Base-by-base conservation (phyloP, 331 rosid genomes). In the Rosa hybrid region DNA sequence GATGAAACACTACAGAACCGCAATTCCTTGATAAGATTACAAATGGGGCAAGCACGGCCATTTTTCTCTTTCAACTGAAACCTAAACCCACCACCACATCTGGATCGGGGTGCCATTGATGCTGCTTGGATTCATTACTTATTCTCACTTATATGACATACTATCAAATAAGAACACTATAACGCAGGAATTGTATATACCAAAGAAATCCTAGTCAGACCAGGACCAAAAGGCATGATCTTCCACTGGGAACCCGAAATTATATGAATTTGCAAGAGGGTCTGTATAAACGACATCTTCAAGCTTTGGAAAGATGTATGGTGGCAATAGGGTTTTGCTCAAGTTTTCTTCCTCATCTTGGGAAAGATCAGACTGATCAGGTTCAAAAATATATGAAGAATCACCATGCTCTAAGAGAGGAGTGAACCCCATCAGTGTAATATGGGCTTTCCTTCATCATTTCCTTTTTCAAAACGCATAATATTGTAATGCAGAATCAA, bases 201-300 rank as follows among this genome's bases (percentile, higher is more conserved):
- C 80, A 74, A 30, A 27, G 4, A 3, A 65, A 48, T 63, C 60
- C 79, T 72, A 87, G 77, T 80, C 87, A 46, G 94, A 83, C 98
- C 98, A 94, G 18, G 94, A 76, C 98, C 98, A 94, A 69, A 94
- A 79, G 83, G 90, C 84, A 25, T 84, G 90, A 74, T 92, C 97
- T 59, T 94, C 98, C 57, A 82, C 91, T 6, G 88, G 83, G 74
- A 90, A 94, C 51, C 87, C 97, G 57, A 87, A 92, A 89, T 70
- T 82, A 76, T 87, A 90, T 1, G 91, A 84, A 81, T 74, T 87
- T 42, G 82, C 85, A 6, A 89, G 84, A 20, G 88, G 91, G 87
- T 89, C 85, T 25, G 94, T 88, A 92, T 89, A 92, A 83, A 87
- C 86, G 1, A 86, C 84, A 53, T 87, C 88, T 82, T 91, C 94